Conservation (phyloP, 2,329 filamentous ascomycete species). For the Claviceps humidiphila region DNA sequence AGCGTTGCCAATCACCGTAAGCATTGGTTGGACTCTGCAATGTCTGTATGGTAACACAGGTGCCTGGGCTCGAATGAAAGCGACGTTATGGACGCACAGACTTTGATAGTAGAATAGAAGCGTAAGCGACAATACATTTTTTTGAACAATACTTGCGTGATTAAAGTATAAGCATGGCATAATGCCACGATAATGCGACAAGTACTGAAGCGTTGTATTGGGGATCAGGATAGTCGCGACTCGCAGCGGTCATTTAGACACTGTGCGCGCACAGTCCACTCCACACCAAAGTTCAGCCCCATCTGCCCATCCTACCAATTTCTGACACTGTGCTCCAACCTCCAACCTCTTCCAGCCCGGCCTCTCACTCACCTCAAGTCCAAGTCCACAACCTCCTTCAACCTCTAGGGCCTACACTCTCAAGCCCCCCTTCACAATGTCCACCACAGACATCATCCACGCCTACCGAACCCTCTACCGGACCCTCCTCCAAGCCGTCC, state of each 20-base stretch:
- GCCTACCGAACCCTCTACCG: conserved; percentile 62
- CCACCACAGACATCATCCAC: conserved; percentile 34
- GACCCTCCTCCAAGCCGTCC: conserved; percentile 53
- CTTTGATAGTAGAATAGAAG: background rate
- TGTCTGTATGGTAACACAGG: background rate
- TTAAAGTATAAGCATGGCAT: background rate
- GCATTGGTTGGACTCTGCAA: background rate
- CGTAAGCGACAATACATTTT: background rate
- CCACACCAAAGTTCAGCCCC: background rate
- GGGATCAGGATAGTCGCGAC: background rate
- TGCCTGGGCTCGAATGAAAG: background rate
- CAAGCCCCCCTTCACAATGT: conserved; percentile 7
- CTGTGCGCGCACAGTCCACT: background rate
- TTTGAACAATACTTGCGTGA: background rate
- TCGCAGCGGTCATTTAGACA: background rate
- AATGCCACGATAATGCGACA: background rate
- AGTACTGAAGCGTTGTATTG: background rate
- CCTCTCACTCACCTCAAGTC: background rate
- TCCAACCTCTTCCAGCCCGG: background rate
- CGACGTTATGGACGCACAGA: too few relatives aligned
- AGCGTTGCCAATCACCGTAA: background rate
- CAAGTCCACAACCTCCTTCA: background rate
- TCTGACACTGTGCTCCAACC: background rate
- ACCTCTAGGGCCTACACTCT: background rate
- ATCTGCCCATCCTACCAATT: background rate